phyloP scores from a whole-genome alignment of 768 basidiomycete genomes.

The Guyanaporus albipodus region DNA sequence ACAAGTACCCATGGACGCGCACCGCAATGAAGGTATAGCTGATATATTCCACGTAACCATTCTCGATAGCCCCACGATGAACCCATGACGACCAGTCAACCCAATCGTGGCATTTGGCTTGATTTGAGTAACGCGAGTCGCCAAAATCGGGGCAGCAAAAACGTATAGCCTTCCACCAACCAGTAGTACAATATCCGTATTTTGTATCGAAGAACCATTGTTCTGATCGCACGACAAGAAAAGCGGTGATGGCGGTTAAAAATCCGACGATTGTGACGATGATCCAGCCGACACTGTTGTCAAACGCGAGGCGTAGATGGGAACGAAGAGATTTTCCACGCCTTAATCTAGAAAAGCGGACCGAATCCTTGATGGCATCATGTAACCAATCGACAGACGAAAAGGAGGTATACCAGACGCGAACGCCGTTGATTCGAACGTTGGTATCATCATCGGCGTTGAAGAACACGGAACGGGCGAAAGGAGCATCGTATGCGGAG shows the following conservation, averaged over 20 bases:
- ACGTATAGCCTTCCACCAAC: constrained; percentile 70
- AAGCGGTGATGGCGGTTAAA: constrained; percentile 81
- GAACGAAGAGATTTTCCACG: constrained; percentile 68
- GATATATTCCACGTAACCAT: constrained; percentile 57
- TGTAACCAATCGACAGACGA: constrained; percentile 96
- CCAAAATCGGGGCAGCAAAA: constrained; percentile 69
- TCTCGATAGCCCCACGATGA: constrained; percentile 9
- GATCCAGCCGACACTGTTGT: constrained; percentile 84
- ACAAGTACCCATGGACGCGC: constrained; percentile 29
- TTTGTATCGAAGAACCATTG: constrained; percentile 90
- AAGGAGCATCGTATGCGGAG: constrained; percentile 63
- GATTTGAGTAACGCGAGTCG: constrained; percentile 10
- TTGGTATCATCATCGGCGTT: constrained; percentile 46
- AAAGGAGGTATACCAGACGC: constrained; percentile 83
- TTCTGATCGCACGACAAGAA: constrained; percentile 80
- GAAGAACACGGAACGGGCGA: constrained; percentile 30
- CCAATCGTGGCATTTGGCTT: constrained; percentile 64
- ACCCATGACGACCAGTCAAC: constrained; percentile 57
- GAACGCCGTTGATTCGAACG: constrained; percentile 77
- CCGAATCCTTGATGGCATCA: constrained; percentile 91
- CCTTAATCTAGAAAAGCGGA: constrained; percentile 70
- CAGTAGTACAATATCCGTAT: constrained; percentile 75
- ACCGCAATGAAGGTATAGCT: constrained; percentile 79
- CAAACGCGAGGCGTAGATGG: constrained; percentile 55
- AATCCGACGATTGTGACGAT: constrained; percentile 88